phyloP scores from a whole-genome alignment of 495 filamentous ascomycete genomes.

The Halenospora varia region DNA sequence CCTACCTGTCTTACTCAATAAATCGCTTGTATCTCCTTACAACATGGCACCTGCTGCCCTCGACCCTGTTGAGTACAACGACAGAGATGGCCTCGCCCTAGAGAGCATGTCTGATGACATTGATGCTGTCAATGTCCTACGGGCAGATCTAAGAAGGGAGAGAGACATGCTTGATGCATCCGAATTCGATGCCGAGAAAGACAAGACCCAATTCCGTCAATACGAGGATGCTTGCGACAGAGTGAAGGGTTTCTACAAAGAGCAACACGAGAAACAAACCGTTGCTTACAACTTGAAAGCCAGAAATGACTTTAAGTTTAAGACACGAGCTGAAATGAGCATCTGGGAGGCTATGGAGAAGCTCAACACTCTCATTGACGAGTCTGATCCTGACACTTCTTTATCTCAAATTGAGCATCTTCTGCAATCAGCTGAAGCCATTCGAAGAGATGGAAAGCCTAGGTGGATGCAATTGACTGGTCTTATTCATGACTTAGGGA shows the following conservation, averaged over 20 bases:
- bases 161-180: constrained; percentile 57
- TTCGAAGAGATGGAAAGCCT: constrained; percentile 83
- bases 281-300: constrained; percentile 78
- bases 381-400: constrained; percentile 81
- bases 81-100: constrained; percentile 67
- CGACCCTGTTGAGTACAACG: constrained; percentile 13
- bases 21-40: neutral
- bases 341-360: constrained; percentile 90
- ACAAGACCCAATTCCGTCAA: constrained; percentile 77
- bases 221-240: constrained; percentile 75
- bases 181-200: constrained; percentile 69
- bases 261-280: constrained; percentile 82
- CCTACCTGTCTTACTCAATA: neutral
- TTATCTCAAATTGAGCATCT: constrained; percentile 86
- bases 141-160: constrained; percentile 46
- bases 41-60: constrained; percentile 27
- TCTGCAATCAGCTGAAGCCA: constrained; percentile 81
- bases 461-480: constrained; percentile 90
- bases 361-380: constrained; percentile 83
- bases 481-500: constrained; percentile 87
- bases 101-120: constrained; percentile 76
- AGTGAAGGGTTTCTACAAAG: constrained; percentile 77
- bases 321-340: constrained; percentile 68
- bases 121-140: constrained; percentile 77
- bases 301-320: constrained; percentile 64